Conservation (phyloP, 805 yeast species). For the Clavispora carvajalis region DNA sequence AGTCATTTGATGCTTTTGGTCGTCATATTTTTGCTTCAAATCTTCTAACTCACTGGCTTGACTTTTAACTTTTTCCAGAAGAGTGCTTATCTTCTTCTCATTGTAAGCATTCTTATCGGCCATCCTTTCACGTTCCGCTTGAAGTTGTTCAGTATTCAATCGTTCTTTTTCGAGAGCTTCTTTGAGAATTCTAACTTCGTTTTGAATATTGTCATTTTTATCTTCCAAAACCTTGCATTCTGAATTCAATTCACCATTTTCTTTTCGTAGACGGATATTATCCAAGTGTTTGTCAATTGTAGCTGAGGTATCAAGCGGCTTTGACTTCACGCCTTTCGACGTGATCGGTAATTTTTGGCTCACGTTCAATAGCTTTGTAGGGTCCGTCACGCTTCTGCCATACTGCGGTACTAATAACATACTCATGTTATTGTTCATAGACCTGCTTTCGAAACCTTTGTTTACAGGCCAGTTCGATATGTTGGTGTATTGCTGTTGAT, state of each 20-base stretch:
- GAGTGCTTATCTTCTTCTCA: not conserved
- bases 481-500: slow-evolving; percentile 62
- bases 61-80: slow-evolving; percentile 1
- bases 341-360: not conserved
- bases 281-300: slow-evolving; percentile 41
- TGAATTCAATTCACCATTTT: slow-evolving; percentile 16
- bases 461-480: slow-evolving; percentile 42
- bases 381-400: slow-evolving; percentile 12
- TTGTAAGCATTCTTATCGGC: slow-evolving; percentile 5
- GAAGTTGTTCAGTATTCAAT: slow-evolving; percentile 1
- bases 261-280: slow-evolving; percentile 33
- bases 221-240: slow-evolving; percentile 5
- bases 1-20: not conserved
- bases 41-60: slow-evolving; percentile 4
- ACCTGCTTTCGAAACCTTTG: not conserved
- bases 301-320: slow-evolving; percentile 29
- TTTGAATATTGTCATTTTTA: slow-evolving; percentile 8
- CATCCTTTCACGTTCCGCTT: slow-evolving; percentile 8
- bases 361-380: slow-evolving; percentile 25
- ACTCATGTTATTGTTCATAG: slow-evolving; percentile 12
- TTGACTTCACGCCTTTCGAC: slow-evolving; percentile 6
- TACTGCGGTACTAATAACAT: slow-evolving; percentile 6
- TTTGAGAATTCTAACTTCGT: slow-evolving; percentile 4
- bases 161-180: slow-evolving; percentile 3
- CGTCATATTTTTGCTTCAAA: not conserved